Conservation (phyloP, 352 stramenopile species). For the Pythium chondricola region DNA sequence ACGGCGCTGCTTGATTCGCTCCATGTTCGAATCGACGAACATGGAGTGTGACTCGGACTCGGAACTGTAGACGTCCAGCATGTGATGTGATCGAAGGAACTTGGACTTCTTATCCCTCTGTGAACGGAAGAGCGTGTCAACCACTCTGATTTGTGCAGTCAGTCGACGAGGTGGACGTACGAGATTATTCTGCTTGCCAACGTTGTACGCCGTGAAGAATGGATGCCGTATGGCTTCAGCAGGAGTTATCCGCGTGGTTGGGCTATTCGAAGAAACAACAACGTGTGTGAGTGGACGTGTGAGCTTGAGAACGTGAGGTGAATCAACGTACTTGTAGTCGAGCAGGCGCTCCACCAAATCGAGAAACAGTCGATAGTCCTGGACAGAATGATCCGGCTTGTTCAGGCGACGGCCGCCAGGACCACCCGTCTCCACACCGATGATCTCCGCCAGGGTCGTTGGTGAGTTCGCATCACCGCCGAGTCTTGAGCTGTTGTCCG, state of each 20-base stretch:
- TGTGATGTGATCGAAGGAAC: slow-evolving; percentile 19
- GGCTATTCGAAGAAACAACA: slow-evolving; percentile 27
- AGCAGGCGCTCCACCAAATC: slow-evolving; percentile 94
- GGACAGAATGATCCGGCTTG: slow-evolving; percentile 64
- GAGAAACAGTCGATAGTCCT: slow-evolving; percentile 91
- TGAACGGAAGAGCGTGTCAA: too few species aligned
- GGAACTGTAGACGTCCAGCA: slow-evolving; percentile 21
- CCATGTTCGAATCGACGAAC: slow-evolving; percentile 24
- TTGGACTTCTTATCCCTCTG: slow-evolving; percentile 27
- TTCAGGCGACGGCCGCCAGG: slow-evolving; percentile 29
- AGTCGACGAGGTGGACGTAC: neutral
- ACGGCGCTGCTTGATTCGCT: slow-evolving; percentile 21
- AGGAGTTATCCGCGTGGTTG: slow-evolving; percentile 87
- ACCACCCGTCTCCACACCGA: slow-evolving; percentile 38
- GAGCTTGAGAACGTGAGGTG: neutral
- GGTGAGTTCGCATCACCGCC: slow-evolving; percentile 25
- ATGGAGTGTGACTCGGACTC: slow-evolving; percentile 14
- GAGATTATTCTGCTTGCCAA: slow-evolving; percentile 32
- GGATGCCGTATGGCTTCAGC: slow-evolving; percentile 91
- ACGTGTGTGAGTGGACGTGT: too few species aligned
- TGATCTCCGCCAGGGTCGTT: slow-evolving; percentile 48
- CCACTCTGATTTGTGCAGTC: too few species aligned
- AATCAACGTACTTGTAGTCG: slow-evolving; percentile 85
- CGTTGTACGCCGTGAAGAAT: slow-evolving; percentile 78
- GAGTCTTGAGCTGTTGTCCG: slow-evolving; percentile 13